phyloP scores from a whole-genome alignment of 139 green algal genomes.

The Penium margaritaceum region DNA sequence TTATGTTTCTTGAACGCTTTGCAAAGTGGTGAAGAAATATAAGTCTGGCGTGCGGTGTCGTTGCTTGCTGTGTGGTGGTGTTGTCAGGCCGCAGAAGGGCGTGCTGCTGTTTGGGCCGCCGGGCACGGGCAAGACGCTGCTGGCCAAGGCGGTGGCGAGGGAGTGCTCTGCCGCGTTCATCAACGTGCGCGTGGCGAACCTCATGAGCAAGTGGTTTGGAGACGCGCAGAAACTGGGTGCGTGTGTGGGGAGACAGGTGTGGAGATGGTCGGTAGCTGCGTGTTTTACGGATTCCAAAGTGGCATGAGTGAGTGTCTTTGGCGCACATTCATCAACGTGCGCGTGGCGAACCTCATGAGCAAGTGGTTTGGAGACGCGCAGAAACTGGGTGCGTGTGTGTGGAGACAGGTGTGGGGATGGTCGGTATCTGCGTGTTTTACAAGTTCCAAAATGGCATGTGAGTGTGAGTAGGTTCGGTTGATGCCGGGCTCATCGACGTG shows the following conservation, averaged over 20 bases:
- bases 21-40: too few relatives aligned
- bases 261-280: slow-evolving; percentile 49
- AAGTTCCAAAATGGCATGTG: too few relatives aligned
- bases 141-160: slow-evolving; percentile 75
- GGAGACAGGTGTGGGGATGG: neutral
- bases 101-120: slow-evolving; percentile 84
- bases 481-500: slow-evolving; percentile 88
- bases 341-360: slow-evolving; percentile 67
- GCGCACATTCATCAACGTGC: slow-evolving; percentile 89
- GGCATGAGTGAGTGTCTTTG: slow-evolving; percentile 75
- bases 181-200: slow-evolving; percentile 70
- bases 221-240: slow-evolving; percentile 76
- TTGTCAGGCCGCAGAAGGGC: neutral
- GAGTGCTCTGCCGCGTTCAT: slow-evolving; percentile 85
- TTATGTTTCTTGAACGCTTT: too few relatives aligned
- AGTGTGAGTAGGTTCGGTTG: slow-evolving; percentile 75
- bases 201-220: slow-evolving; percentile 93
- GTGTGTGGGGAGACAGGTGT: neutral
- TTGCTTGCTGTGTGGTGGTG: neutral
- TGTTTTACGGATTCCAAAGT: too few relatives aligned
- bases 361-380: slow-evolving; percentile 93
- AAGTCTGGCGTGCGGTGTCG: neutral
- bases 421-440: slow-evolving; percentile 66
- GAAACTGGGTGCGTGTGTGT: slow-evolving; percentile 56
- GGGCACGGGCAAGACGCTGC: slow-evolving; percentile 78